A percentile compares a stretch with the other conserved stretches of the same genome.
Conservation (phyloP, 768 basidiomycete species). For the Amyloporia xantha region DNA sequence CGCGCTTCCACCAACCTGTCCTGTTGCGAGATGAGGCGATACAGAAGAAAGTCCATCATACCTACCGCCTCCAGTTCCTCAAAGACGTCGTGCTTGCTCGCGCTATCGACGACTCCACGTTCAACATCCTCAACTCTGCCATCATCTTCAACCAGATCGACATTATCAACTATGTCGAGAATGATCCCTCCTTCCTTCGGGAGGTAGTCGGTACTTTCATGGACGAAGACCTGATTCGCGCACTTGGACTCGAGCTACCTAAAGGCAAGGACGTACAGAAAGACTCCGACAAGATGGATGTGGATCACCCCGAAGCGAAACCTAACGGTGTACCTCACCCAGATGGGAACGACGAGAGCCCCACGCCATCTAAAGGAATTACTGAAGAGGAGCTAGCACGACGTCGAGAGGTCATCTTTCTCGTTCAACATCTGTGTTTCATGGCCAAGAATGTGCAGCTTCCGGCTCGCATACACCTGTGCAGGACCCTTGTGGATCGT, state of each 20-base stretch:
- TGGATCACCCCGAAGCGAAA: slow-evolving; percentile 28
- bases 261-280: slow-evolving; percentile 20
- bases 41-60: slow-evolving; percentile 90
- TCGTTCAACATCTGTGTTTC: slow-evolving; percentile 86
- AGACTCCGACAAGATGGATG: slow-evolving; percentile 26
- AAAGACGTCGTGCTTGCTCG: slow-evolving; percentile 98
- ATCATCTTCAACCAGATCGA: slow-evolving; percentile 99
- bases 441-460: slow-evolving; percentile 98
- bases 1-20: slow-evolving; percentile 88
- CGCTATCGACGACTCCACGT: slow-evolving; percentile 91
- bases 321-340: slow-evolving; percentile 44
- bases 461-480: slow-evolving; percentile 76
- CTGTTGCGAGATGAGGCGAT: slow-evolving; percentile 69
- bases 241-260: slow-evolving; percentile 12
- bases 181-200: slow-evolving; percentile 65
- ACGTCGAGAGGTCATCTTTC: slow-evolving; percentile 72
- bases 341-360: slow-evolving; percentile 25
- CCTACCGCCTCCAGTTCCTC: slow-evolving; percentile 93
- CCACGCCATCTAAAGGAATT: neutral
- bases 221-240: slow-evolving; percentile 49
- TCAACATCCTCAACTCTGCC: slow-evolving; percentile 93
- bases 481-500: slow-evolving; percentile 80
- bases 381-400: slow-evolving; percentile 48
- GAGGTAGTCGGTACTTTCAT: slow-evolving; percentile 76
- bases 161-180: slow-evolving; percentile 86